These are phyloP conservation scores for Coniferiporia weirii DNA, from an alignment of 1,284 basidiomycete genomes.

Conservation along the genomic window DNA sequence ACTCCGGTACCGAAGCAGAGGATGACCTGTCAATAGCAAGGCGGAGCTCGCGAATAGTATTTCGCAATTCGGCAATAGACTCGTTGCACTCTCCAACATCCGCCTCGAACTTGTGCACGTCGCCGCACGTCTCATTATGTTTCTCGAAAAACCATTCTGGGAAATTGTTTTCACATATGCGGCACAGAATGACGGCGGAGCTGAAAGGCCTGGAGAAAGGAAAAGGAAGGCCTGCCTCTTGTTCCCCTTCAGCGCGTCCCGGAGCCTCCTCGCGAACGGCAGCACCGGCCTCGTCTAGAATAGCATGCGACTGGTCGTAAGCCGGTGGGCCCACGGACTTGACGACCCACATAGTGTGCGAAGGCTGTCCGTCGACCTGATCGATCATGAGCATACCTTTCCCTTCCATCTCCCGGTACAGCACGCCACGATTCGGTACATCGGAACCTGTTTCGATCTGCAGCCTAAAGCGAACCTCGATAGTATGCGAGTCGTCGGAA, in stretches of 20 bases:
- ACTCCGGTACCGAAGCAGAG: slow-evolving; percentile 59
- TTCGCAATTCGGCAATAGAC: slow-evolving; percentile 79
- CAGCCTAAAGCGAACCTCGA: slow-evolving; percentile 88
- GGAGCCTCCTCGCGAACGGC: slow-evolving; percentile 43
- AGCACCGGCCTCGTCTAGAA: slow-evolving; percentile 53
- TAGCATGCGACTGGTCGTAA: slow-evolving; percentile 54
- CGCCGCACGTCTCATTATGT: slow-evolving; percentile 98
- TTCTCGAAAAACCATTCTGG: slow-evolving; percentile 99
- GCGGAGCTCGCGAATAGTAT: slow-evolving; percentile 73
- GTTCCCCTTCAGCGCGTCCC: slow-evolving; percentile 29
- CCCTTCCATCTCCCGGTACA: slow-evolving; percentile 90
- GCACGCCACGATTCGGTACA: slow-evolving; percentile 41
- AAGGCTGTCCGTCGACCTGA: slow-evolving; percentile 77
- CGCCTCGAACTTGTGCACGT: slow-evolving; percentile 93
- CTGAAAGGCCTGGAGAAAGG: slow-evolving; percentile 74
- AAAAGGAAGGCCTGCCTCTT: slow-evolving; percentile 49
- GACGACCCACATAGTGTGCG: slow-evolving; percentile 99
- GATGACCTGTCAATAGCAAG: slow-evolving; percentile 61
- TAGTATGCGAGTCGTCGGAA: slow-evolving; percentile 90
- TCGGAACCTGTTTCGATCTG: slow-evolving; percentile 62
- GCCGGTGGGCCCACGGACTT: slow-evolving; percentile 76
- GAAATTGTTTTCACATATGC: slow-evolving; percentile 96
- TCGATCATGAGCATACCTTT: slow-evolving; percentile 99
- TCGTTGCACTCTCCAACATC: slow-evolving; percentile 95
- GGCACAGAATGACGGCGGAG: slow-evolving; percentile 87